Percentiles rank a stretch among this genome's conserved stretches.
Evolutionary conservation across 2,329 filamentous ascomycete species (phyloP).

Genomic region (Raffaelea deltoideospora): DNA sequence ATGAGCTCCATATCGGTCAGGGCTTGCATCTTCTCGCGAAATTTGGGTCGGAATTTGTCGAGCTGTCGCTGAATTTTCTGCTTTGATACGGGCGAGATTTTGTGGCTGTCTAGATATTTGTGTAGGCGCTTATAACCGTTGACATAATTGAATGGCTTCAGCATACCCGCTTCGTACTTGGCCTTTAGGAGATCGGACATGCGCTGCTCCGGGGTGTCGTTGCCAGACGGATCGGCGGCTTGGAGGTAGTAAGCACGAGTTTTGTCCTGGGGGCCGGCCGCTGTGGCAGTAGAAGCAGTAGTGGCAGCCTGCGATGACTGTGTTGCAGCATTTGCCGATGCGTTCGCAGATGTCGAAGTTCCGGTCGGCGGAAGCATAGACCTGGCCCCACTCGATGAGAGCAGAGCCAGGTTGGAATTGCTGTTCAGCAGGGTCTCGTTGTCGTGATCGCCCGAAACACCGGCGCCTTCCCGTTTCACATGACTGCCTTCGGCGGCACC

Average conservation of each 20-base stretch:
- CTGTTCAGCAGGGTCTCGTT: conserved; percentile 15
- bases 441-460: conserved; percentile 22
- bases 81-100: conserved; percentile 61
- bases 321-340: background rate
- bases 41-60: conserved; percentile 87
- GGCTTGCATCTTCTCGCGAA: conserved; percentile 83
- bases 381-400: too few species aligned
- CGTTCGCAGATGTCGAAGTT: background rate
- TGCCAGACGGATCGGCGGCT: conserved; percentile 82
- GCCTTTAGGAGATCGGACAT: conserved; percentile 90
- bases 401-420: background rate
- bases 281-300: background rate
- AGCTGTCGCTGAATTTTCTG: conserved; percentile 86
- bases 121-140: conserved; percentile 85
- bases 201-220: conserved; percentile 74
- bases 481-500: conserved; percentile 9
- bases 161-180: conserved; percentile 87
- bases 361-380: conserved; percentile 41
- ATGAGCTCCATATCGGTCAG: conserved; percentile 90
- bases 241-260: conserved; percentile 91
- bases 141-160: conserved; percentile 97
- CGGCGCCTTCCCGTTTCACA: conserved; percentile 13
- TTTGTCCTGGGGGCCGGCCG: conserved; percentile 40
- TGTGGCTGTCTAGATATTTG: conserved; percentile 77
- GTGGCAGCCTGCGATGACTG: background rate